phyloP scores from a whole-genome alignment of 495 filamentous ascomycete species.

The Penicillium manginii region DNA sequence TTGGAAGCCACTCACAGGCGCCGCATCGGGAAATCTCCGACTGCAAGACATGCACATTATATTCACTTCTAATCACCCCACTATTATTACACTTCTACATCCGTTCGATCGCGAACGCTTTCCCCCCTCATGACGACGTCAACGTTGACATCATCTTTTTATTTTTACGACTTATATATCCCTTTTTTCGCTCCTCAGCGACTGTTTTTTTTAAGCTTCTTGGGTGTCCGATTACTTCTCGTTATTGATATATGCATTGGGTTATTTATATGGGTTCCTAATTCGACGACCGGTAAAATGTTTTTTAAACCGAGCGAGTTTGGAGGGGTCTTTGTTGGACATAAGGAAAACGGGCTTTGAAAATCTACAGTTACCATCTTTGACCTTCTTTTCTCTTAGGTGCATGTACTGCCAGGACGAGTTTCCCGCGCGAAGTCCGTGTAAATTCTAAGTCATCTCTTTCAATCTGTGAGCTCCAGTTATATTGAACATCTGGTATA shows the following conservation, averaged over 20 bases:
- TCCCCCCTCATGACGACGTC: slow-evolving; percentile 6
- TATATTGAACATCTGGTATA: not conserved
- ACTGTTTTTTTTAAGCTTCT: slow-evolving; percentile 25
- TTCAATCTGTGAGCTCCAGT: not conserved
- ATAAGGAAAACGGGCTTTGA: slow-evolving; percentile 21
- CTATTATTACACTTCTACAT: slow-evolving; percentile 20
- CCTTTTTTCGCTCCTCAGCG: slow-evolving; percentile 26
- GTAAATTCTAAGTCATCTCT: not conserved
- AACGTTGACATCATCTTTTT: slow-evolving; percentile 29
- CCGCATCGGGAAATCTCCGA: slow-evolving; percentile 6
- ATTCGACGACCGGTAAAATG: slow-evolving; percentile 22
- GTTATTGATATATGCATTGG: slow-evolving; percentile 26
- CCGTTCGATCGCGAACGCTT: slow-evolving; percentile 23
- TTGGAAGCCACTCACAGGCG: slow-evolving; percentile 5
- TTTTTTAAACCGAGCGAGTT: slow-evolving; percentile 16
- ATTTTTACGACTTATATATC: slow-evolving; percentile 31
- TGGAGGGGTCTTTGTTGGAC: slow-evolving; percentile 22
- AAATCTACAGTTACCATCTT: slow-evolving; percentile 12
- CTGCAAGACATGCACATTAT: slow-evolving; percentile 20
- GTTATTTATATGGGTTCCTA: slow-evolving; percentile 17
- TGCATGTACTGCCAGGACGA: slow-evolving; percentile 10
- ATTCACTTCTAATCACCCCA: slow-evolving; percentile 25
- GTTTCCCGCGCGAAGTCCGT: not conserved
- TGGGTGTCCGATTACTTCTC: slow-evolving; percentile 29
- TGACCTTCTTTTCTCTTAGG: not conserved